Evolutionary conservation across 371 early-diverging fungal genomes (phyloP).

Genomic region (Blakeslea trispora): DNA sequence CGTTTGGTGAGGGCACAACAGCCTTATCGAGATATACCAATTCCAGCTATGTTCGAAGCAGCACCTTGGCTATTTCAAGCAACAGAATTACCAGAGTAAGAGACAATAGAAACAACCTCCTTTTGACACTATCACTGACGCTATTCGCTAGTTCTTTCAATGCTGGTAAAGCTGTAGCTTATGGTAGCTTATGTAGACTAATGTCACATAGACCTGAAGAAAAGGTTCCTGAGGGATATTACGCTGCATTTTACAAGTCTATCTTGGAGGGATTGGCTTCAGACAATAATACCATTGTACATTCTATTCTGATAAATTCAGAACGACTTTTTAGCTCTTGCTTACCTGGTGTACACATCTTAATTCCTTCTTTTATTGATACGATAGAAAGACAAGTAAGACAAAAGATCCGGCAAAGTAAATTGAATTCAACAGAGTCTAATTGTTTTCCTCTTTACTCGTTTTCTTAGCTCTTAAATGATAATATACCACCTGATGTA

Average conservation of each 20-base stretch:
- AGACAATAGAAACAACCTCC: not conserved
- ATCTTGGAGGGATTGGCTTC: conserved; percentile 65
- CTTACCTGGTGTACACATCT: conserved; percentile 68
- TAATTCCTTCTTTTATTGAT: conserved; percentile 68
- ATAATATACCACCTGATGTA: conserved; percentile 21
- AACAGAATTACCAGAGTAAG: conserved; percentile 59
- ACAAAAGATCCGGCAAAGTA: too few relatives aligned
- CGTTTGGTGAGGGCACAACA: conserved; percentile 55
- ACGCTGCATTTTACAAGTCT: conserved; percentile 68
- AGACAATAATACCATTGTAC: conserved; percentile 53
- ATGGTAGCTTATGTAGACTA: conserved; percentile 72
- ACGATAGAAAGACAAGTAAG: conserved; percentile 60
- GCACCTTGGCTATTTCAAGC: conserved; percentile 71
- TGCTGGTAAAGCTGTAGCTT: conserved; percentile 62
- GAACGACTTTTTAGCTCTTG: conserved; percentile 62
- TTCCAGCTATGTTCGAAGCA: conserved; percentile 68
- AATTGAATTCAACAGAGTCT: not conserved
- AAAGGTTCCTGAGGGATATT: conserved; percentile 52
- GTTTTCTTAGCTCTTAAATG: conserved; percentile 29
- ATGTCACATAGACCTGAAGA: conserved; percentile 75
- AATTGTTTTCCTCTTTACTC: not conserved
- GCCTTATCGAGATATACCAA: conserved; percentile 52
- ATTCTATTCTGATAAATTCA: conserved; percentile 67
- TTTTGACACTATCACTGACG: not conserved
- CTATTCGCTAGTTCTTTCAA: conserved; percentile 46